Evolutionary conservation across 1,284 basidiomycete genomes (phyloP), one percentile per base, ranked within the genome.

Genomic region (Ceratobasidium sp.): DNA sequence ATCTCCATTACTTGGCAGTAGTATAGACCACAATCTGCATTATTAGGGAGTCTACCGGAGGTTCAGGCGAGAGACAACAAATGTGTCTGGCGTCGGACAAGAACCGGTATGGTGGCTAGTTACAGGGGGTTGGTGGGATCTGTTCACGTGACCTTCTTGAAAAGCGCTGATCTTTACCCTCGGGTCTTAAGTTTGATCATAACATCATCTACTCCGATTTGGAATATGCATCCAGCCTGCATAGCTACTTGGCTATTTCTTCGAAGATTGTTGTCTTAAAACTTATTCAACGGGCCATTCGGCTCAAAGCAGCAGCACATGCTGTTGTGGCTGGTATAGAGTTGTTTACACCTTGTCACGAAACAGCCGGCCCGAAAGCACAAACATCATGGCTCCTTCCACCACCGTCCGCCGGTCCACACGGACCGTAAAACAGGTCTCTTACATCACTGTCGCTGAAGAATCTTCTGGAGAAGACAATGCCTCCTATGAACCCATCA

Each of bases 391-490:
- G 61, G 46, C 49, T 22, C 52, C 71, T 5, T 64, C 71, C 32
- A 40, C 71, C 61, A 65, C 51, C 11, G 25, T 62, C 9, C 71
- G 71, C 11, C 68, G 68, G n/a, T 74, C 71, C 8, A 40, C 59
- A 51, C 59, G 71, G 49, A 15, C 71, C 2, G 49, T 65, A 43
- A 74, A 74, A 43, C 43, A 64, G 34, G 71, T 54, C 25, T 51
- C 59, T 25, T 74, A 74, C 52, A 40, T 62, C 40, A 44, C 46
- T 17, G 49, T 61, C n/a, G 49, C 46, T n/a, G 32, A 32, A 34
- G 61, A 74, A 8, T 62, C 59, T 8, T 74, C 71, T 2, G 49
- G 32, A 37, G 29, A 62, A 22, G 59, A 43, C 19, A 46, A 74
- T 25, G 22, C 46, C 5, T 74, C 62, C n/a, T n/a, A 44, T 11